A percentile compares a stretch with the other conserved stretches of the same genome.
Evolutionary conservation across 2,329 filamentous ascomycete species (phyloP).

Genomic region (Trichoderma atrobrunneum): DNA sequence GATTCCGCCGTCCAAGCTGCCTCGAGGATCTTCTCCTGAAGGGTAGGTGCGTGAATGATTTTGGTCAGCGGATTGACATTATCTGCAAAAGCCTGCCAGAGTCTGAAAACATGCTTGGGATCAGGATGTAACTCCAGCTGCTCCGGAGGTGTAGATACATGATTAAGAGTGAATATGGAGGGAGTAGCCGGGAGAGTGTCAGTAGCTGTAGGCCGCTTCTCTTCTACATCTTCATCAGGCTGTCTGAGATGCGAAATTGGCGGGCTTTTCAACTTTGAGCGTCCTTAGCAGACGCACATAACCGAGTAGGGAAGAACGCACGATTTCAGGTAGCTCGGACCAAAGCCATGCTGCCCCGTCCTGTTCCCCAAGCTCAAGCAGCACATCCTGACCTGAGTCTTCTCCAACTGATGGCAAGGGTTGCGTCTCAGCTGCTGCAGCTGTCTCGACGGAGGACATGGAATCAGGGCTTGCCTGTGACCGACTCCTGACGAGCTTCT

Average conservation of each 20-base stretch:
- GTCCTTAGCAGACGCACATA: background rate
- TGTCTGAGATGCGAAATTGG: background rate
- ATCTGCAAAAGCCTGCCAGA: conserved; percentile 74
- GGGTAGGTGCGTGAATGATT: conserved; percentile 66
- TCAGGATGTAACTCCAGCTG: conserved; percentile 52
- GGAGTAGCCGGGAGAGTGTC: background rate
- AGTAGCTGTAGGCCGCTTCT: background rate
- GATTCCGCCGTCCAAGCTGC: conserved; percentile 54
- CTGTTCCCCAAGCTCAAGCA: background rate
- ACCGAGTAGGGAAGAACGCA: background rate
- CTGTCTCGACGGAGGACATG: background rate
- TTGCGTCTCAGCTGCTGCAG: background rate
- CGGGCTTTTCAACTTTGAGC: background rate
- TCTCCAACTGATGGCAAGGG: background rate
- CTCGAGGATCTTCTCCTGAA: conserved; percentile 64
- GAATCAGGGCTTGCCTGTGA: background rate
- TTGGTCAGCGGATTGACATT: conserved; percentile 74
- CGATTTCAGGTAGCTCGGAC: background rate
- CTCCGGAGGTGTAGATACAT: background rate
- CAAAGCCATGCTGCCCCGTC: background rate
- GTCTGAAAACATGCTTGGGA: conserved; percentile 61
- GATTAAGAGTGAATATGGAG: background rate
- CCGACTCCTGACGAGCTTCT: background rate
- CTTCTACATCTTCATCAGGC: background rate
- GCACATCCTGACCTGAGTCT: background rate